Conservation (phyloP, 2,329 filamentous ascomycete species). For the Arachnomyces sp. region DNA sequence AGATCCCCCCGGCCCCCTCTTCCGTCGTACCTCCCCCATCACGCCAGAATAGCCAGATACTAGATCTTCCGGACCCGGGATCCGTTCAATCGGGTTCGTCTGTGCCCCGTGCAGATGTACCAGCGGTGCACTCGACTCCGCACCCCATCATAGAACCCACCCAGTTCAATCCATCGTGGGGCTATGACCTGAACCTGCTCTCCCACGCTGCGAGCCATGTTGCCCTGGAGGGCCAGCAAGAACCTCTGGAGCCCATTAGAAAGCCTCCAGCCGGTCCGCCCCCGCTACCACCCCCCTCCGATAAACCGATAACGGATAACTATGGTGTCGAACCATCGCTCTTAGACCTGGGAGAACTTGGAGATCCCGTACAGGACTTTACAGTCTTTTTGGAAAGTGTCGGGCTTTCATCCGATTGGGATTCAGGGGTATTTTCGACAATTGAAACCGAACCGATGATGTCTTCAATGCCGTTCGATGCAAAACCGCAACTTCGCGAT, state of each 20-base stretch:
- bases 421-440: constrained; percentile 38
- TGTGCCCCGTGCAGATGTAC: constrained; percentile 27
- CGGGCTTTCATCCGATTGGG: constrained; percentile 42
- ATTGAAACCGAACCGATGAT: constrained; percentile 32
- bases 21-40: constrained; percentile 26
- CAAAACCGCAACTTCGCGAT: constrained; percentile 27
- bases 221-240: constrained; percentile 38
- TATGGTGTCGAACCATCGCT: constrained; percentile 38
- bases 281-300: constrained; percentile 26
- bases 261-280: constrained; percentile 28
- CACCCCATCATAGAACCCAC: constrained; percentile 32
- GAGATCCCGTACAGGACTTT: constrained; percentile 42
- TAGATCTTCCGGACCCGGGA: constrained; percentile 38
- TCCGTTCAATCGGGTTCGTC: constrained; percentile 30
- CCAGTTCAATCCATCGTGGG: constrained; percentile 43
- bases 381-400: constrained; percentile 42
- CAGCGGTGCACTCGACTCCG: constrained; percentile 24
- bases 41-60: constrained; percentile 35
- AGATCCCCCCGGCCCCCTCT: constrained; percentile 26
- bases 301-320: constrained; percentile 33
- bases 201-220: constrained; percentile 44
- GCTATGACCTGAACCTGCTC: constrained; percentile 42
- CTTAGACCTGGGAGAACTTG: constrained; percentile 38
- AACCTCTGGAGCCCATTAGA: constrained; percentile 29
- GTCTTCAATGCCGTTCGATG: constrained; percentile 28